Conservation (phyloP, 2,329 filamentous ascomycete species). For the Monosporascus sp. region DNA sequence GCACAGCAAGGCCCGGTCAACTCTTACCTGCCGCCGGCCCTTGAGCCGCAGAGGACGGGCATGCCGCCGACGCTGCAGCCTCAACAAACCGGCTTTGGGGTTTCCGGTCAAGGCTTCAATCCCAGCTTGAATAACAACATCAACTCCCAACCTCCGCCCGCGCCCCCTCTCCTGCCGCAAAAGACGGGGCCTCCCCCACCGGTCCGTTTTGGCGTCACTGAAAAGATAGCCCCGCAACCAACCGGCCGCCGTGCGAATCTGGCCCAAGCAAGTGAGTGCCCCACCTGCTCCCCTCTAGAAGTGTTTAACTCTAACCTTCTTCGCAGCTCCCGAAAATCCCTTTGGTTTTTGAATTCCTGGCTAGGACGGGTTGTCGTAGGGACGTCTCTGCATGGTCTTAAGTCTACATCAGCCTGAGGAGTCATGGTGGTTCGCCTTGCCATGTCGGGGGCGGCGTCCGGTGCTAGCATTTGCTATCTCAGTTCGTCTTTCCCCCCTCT, state of each 20-base stretch:
- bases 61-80: conserved; percentile 40
- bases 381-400: not conserved
- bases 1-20: conserved; percentile 53
- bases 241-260: conserved; percentile 89
- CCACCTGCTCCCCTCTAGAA: conserved; percentile 8
- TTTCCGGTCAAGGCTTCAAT: conserved; percentile 37
- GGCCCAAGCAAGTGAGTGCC: conserved; percentile 85
- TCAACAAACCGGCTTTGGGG: conserved; percentile 46
- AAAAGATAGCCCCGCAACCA: conserved; percentile 77
- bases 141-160: conserved; percentile 51
- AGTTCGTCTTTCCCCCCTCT: too few relatives aligned
- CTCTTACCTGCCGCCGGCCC: conserved; percentile 50
- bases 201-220: conserved; percentile 81
- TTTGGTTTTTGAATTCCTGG: conserved; percentile 40
- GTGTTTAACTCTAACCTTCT: conserved; percentile 13
- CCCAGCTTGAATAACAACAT: conserved; percentile 45
- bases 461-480: too few relatives aligned
- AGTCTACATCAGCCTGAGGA: not conserved
- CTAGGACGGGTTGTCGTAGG: not conserved
- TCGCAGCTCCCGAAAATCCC: conserved; percentile 46
- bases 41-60: conserved; percentile 57
- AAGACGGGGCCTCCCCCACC: conserved; percentile 82
- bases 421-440: not conserved
- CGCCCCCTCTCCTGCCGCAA: conserved; percentile 64
- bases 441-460: too few relatives aligned